Evolutionary conservation across 495 filamentous ascomycete genomes (phyloP), one percentile per base, ranked within the genome.

Genomic region (Pyrenopolyporus hunteri): DNA sequence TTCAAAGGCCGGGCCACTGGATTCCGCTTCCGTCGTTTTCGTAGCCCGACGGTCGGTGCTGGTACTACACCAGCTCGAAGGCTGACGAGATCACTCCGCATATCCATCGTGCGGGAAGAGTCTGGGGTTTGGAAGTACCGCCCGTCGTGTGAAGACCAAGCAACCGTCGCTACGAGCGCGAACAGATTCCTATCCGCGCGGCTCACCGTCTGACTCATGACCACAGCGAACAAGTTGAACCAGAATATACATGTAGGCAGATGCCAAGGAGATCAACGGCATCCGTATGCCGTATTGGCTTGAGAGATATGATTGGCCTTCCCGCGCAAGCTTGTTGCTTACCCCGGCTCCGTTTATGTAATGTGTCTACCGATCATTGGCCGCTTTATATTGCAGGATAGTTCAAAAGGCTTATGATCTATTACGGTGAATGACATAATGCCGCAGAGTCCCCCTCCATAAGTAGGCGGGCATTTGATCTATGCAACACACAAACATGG

Each of bases 311-410:
- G 39, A 57, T 66, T 66, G 63, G 63, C 6, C 20, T 51, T 25
- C 8, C 31, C 16, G 25, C 16, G 25, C 4, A 43, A 14, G 16
- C 45, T 14, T 25, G 32, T 16, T 61, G 46, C 57, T 66, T 66
- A 66, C 52, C 6, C 31, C 23, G 31, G 36, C 32, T 61, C 4
- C 9, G 45, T 53, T 61, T 54, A 53, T 61, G 46, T 57, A 53
- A 66, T 61, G 40, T 52, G 46, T 57, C 42, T 57, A 37, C 11
- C 28, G n/a, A 17, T 22, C 9, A 60, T 66, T 66, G 63, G 63
- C 20, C 47, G 31, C 14, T 49, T 39, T 33, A 46, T 47, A 53
- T 48, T 57, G 25, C 48, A 40, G 26, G 26, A 36, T 36, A 17
- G 13, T 44, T 20, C 39, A 19, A 48, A 16, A 25, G 22, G 28